phyloP scores from a whole-genome alignment of 768 basidiomycete species.

The Mycena sanguinolenta region DNA sequence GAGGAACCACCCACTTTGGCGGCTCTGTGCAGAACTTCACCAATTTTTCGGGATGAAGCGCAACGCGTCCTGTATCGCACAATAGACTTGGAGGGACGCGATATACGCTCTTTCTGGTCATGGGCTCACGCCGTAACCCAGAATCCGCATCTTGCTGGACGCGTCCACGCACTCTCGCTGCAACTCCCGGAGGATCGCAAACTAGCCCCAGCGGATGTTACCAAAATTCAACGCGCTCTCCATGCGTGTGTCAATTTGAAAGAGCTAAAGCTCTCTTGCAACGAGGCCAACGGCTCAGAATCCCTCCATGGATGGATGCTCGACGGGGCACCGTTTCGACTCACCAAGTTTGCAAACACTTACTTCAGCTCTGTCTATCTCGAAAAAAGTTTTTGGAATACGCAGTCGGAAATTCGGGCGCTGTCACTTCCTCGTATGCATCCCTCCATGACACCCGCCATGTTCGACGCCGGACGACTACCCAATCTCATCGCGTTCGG shows the following conservation, averaged over 20 bases:
- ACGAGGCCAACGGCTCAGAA: background rate
- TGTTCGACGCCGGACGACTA: background rate
- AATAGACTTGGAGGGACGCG: background rate
- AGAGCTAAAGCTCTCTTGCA: background rate
- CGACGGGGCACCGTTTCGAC: constrained; percentile 16
- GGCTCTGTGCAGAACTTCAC: constrained; percentile 8
- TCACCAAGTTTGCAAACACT: constrained; percentile 14
- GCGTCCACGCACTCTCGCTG: constrained; percentile 15
- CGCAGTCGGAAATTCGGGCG: constrained; percentile 20
- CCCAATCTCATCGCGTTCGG: constrained; percentile 12
- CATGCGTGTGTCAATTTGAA: constrained; percentile 12
- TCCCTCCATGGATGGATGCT: constrained; percentile 16
- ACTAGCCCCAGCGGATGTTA: background rate
- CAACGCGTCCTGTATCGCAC: constrained; percentile 13
- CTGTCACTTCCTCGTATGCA: constrained; percentile 6
- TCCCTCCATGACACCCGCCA: background rate
- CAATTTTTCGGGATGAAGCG: constrained; percentile 1
- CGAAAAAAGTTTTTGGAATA: background rate
- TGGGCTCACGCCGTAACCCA: constrained; percentile 19
- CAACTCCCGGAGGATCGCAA: background rate
- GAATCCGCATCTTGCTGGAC: constrained; percentile 16
- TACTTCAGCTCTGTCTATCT: background rate
- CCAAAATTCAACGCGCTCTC: background rate
- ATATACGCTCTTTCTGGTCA: background rate
- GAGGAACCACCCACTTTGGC: background rate